Evolutionary conservation across 768 basidiomycete genomes (phyloP), one percentile per base, ranked within the genome.

Genomic region (Udeniomyces megalosporus): DNA sequence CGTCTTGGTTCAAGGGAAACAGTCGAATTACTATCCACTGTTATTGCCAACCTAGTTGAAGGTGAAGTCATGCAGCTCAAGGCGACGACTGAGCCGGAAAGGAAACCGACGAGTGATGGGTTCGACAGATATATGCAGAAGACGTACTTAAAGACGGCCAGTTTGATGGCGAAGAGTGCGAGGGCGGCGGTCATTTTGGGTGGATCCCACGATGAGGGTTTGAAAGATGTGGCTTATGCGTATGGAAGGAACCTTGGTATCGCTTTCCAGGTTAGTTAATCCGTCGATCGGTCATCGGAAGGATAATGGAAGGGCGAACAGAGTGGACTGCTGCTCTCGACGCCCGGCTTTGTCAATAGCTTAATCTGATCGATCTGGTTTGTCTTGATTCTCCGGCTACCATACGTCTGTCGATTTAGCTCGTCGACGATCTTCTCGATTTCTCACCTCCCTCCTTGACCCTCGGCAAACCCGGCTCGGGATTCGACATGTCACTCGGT

Each of bases 31-130:
- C 81, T 96, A 50, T 82, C 89, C 3, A 85, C 83, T 69, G 88
- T 96, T 62, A 86, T 99, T 59, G 83, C 88, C 2, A 97, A 96
- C 71, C 78, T 93, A 44, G 92, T 92, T n/a, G 93, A 97, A 72
- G 95, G 93, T 35, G 89, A 96, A 76, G 84, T 97, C 47, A 75
- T 95, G 75, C 85, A 87, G 74, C 69, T 73, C 64, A 69, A 81
- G 83, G 79, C 70, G 64, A 63, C 61, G 31, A 42, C 49, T 11
- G 47, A 62, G 15, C 62, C 58, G 1, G 61, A 62, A 55, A 53
- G 45, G 22, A 48, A 48, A 20, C 73, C 74, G 3, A 75, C 72
- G 2, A 59, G 62, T 14, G 74, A 76, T 61, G 75, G 74, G 32
- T 77, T 77, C 60, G 73, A 75, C 45, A 72, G 80, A 17, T 96